These are phyloP conservation scores for Trichoderma atroviride DNA, from an alignment of 2,329 filamentous ascomycete species.

Conservation along the genomic window DNA sequence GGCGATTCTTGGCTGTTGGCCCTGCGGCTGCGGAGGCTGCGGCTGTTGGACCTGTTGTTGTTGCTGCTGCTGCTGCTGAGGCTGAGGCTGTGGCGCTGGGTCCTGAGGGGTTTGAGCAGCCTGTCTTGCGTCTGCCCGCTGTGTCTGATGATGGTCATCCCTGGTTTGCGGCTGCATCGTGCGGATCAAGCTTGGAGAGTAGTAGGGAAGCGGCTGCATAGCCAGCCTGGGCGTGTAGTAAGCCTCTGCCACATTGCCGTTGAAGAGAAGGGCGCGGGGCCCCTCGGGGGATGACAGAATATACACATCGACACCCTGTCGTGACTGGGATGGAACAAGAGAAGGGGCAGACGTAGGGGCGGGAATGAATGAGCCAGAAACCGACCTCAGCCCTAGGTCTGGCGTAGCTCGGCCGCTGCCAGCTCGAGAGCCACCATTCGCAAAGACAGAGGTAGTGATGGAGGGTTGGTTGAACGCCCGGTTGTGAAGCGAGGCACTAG, in stretches of 20 bases:
- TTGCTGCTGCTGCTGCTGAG: constrained; percentile 29
- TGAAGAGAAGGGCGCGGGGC: constrained; percentile 60
- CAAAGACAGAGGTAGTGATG: constrained; percentile 47
- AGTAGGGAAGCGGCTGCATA: constrained; percentile 34
- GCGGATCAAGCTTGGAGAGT: constrained; percentile 27
- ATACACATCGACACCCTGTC: constrained; percentile 55
- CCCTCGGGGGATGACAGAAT: constrained; percentile 63
- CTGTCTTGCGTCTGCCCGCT: constrained; percentile 28
- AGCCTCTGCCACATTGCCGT: constrained; percentile 50
- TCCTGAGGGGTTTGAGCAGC: constrained; percentile 29
- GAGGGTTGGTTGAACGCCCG: constrained; percentile 43
- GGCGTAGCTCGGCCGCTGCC: constrained; percentile 54
- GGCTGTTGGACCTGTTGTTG: constrained; percentile 36
- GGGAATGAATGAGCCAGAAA: constrained; percentile 23
- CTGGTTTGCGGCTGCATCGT: constrained; percentile 18
- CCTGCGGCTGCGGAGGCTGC: constrained; percentile 34
- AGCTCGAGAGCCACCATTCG: constrained; percentile 41
- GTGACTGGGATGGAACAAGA: constrained; percentile 29
- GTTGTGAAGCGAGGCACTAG: constrained; percentile 48
- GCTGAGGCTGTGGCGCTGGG: constrained; percentile 30
- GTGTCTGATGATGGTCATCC: constrained; percentile 28
- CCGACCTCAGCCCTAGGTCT: constrained; percentile 43
- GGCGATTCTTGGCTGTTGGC: constrained; percentile 28
- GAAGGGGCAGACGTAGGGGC: constrained; percentile 14
- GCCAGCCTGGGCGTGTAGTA: constrained; percentile 53